Evolutionary conservation across 1,139 yeast genomes (phyloP).

Genomic region (Taphrina wiesneri): DNA sequence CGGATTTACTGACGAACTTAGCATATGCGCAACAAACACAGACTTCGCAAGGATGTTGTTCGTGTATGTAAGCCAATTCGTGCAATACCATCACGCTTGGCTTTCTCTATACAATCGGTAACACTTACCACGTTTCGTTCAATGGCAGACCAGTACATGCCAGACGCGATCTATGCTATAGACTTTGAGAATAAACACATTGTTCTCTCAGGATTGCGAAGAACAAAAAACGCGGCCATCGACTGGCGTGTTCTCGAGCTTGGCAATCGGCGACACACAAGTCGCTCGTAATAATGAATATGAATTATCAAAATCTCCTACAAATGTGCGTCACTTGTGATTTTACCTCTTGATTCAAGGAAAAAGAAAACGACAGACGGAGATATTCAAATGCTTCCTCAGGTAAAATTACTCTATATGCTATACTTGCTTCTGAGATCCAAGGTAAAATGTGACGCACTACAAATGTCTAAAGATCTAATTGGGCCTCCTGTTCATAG

Average conservation of each 20-base stretch:
- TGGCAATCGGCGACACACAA: not conserved
- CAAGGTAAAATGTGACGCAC: too few relatives aligned
- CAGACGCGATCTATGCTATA: too few relatives aligned
- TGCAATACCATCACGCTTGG: not conserved
- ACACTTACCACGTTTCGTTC: not conserved
- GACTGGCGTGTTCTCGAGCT: not conserved
- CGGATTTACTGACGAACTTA: not conserved
- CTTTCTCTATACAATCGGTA: not conserved
- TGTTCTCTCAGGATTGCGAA: not conserved
- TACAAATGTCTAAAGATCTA: conserved; percentile 17
- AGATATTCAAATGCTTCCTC: not conserved
- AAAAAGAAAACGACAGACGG: not conserved
- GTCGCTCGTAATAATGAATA: not conserved
- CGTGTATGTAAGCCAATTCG: not conserved
- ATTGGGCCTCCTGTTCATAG: conserved; percentile 23
- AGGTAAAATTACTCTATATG: not conserved
- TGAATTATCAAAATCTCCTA: not conserved
- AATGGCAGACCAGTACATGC: too few relatives aligned
- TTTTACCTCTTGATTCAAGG: too few relatives aligned
- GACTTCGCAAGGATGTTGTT: conserved; percentile 12
- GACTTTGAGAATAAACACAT: too few relatives aligned
- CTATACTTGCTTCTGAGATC: not conserved
- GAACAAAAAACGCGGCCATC: not conserved
- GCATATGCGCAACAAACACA: conserved; percentile 18
- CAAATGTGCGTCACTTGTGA: too few relatives aligned